phyloP scores from a whole-genome alignment of 305 asterid genomes.

The Coffea humblotiana region DNA sequence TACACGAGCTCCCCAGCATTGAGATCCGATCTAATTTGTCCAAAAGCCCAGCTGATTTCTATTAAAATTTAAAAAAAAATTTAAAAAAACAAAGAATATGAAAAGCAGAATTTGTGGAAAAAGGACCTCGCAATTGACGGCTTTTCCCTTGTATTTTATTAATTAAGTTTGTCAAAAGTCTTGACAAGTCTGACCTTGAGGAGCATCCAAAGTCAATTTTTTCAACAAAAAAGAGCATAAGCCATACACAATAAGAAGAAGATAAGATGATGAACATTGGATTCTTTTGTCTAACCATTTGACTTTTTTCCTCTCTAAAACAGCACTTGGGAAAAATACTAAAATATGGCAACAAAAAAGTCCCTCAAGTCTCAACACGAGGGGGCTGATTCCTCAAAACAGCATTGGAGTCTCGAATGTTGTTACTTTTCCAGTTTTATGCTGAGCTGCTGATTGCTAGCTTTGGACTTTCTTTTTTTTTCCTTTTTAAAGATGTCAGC shows the following conservation, averaged over 20 bases:
- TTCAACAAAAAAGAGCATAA: slow-evolving; percentile 2
- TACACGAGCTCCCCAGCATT: neutral
- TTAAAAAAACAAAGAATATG: neutral
- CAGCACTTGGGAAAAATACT: neutral
- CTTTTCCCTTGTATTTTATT: slow-evolving; percentile 37
- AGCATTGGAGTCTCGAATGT: slow-evolving; percentile 10
- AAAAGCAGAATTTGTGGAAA: slow-evolving; percentile 13
- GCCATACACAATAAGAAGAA: neutral
- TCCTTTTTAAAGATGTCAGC: neutral
- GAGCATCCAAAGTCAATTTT: slow-evolving; percentile 58
- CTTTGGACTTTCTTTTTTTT: neutral
- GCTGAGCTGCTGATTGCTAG: neutral
- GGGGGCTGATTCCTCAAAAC: slow-evolving; percentile 25
- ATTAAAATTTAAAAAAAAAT: neutral
- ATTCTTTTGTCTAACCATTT: slow-evolving; percentile 40
- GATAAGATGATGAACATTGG: slow-evolving; percentile 41
- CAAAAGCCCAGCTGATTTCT: neutral
- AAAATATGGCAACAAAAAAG: slow-evolving; percentile 4
- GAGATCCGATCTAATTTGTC: neutral
- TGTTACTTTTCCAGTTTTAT: slow-evolving; percentile 8
- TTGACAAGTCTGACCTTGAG: slow-evolving; percentile 25
- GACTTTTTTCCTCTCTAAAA: slow-evolving; percentile 19
- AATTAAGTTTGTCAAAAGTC: slow-evolving; percentile 11
- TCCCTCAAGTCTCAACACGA: slow-evolving; percentile 4
- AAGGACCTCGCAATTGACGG: slow-evolving; percentile 59